Conservation (phyloP, 23 red algal species). For the Gracilaria gracilis region DNA sequence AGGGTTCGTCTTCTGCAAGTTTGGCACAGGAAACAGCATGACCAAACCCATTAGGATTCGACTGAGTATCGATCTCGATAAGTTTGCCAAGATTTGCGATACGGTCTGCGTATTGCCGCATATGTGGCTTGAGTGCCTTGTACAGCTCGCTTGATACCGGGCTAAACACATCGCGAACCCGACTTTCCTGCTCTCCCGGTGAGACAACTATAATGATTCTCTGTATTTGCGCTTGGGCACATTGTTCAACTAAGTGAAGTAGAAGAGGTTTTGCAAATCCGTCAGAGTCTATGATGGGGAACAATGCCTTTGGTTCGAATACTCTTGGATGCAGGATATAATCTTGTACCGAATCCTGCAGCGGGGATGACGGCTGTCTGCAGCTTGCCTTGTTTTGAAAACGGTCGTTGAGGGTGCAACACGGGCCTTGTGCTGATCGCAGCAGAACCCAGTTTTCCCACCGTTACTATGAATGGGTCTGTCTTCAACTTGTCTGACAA, state of each 20-base stretch:
- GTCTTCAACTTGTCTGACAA: constrained; percentile 24
- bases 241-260: constrained; percentile 55
- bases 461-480: constrained; percentile 18
- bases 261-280: constrained; percentile 66
- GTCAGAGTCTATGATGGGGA: constrained; percentile 61
- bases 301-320: constrained; percentile 60
- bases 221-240: constrained; percentile 3
- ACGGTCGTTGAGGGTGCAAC: not conserved
- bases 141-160: constrained; percentile 33
- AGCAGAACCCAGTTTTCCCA: constrained; percentile 1
- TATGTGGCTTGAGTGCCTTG: constrained; percentile 42
- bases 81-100: constrained; percentile 18
- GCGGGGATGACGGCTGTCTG: constrained; percentile 59
- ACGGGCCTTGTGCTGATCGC: not conserved
- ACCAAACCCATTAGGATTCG: constrained; percentile 41
- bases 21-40: constrained; percentile 54
- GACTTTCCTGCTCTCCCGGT: constrained; percentile 45
- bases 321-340: constrained; percentile 55
- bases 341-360: constrained; percentile 63
- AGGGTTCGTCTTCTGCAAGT: constrained; percentile 9
- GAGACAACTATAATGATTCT: constrained; percentile 35
- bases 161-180: constrained; percentile 51
- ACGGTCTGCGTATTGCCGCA: constrained; percentile 54
- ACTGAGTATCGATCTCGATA: constrained; percentile 54
- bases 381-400: not conserved